These are phyloP conservation scores for Penicillium griseofulvum DNA, from an alignment of 2,329 filamentous ascomycete genomes.

Conservation along the genomic window DNA sequence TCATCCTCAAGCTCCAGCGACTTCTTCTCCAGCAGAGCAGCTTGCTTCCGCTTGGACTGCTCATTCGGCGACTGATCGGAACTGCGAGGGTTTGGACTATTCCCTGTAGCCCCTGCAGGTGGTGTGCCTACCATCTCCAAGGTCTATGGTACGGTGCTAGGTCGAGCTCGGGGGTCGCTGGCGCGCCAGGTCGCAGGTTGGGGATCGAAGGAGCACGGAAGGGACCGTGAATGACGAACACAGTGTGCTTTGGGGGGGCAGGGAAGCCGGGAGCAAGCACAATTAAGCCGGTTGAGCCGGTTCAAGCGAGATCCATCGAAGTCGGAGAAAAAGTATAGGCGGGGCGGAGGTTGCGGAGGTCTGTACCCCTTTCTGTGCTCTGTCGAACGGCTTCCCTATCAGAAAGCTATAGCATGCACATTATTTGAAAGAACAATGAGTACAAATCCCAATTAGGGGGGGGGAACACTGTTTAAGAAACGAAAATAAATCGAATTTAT, in stretches of 20 bases:
- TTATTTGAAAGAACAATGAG: conserved; percentile 6
- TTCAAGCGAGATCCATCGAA: conserved; percentile 7
- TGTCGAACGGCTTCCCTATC: conserved; percentile 19
- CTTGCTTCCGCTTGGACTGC: conserved; percentile 24
- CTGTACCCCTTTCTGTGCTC: conserved; percentile 25
- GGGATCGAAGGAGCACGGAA: neutral
- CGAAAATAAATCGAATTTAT: conserved; percentile 15
- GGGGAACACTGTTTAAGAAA: neutral
- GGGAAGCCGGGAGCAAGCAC: conserved; percentile 23
- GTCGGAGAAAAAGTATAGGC: conserved; percentile 6
- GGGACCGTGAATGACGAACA: neutral
- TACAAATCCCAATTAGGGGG: neutral
- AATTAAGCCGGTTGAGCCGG: conserved; percentile 14
- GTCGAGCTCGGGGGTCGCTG: neutral
- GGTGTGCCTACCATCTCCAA: conserved; percentile 5
- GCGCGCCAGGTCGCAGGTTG: conserved; percentile 1
- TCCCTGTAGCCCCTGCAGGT: conserved; percentile 1
- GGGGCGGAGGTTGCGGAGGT: conserved; percentile 5
- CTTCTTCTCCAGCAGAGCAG: conserved; percentile 26
- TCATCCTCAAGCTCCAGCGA: conserved; percentile 34
- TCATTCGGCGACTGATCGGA: neutral
- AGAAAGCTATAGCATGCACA: conserved; percentile 15
- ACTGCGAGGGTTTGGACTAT: neutral
- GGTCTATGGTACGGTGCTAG: neutral
- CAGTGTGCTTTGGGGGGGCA: neutral